Conservation (phyloP, 2,329 filamentous ascomycete genomes). For the Hirsutella minnesotensis region DNA sequence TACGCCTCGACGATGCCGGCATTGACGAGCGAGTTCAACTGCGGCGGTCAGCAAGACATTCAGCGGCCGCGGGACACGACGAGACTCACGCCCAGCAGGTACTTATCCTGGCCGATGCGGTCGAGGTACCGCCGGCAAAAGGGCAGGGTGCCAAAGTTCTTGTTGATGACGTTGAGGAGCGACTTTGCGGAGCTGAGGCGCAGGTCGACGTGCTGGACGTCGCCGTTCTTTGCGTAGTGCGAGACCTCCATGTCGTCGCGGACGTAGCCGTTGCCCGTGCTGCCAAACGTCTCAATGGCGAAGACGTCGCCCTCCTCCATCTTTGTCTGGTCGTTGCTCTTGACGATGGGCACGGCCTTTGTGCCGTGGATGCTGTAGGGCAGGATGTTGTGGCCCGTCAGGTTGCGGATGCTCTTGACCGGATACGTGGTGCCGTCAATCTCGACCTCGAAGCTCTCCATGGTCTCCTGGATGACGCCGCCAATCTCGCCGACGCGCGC, state of each 20-base stretch:
- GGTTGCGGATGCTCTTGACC: conserved; percentile 74
- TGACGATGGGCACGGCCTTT: conserved; percentile 91
- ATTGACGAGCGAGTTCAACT: conserved; percentile 78
- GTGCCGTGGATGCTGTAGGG: conserved; percentile 84
- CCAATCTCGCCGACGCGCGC: conserved; percentile 80
- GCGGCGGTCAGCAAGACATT: background rate
- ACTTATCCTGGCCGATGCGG: conserved; percentile 88
- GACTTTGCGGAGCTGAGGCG: conserved; percentile 74
- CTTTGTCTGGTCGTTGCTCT: conserved; percentile 76
- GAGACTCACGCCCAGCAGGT: conserved; percentile 64
- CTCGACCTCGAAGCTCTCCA: conserved; percentile 88
- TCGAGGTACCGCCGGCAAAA: conserved; percentile 88
- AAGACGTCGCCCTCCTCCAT: conserved; percentile 97
- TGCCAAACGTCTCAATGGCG: conserved; percentile 92
- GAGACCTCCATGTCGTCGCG: conserved; percentile 81
- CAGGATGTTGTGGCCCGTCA: conserved; percentile 83
- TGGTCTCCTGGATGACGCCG: conserved; percentile 73
- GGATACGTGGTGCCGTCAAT: conserved; percentile 67
- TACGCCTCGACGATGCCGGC: conserved; percentile 82
- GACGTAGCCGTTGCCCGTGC: conserved; percentile 81
- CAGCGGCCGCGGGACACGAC: background rate
- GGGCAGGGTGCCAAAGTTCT: conserved; percentile 88
- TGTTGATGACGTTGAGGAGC: conserved; percentile 79
- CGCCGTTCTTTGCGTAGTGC: conserved; percentile 68
- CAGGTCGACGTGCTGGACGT: conserved; percentile 65